Percentiles rank a stretch among this genome's conserved stretches.
Evolutionary conservation across 2,329 filamentous ascomycete genomes (phyloP).

Genomic region (Cladobotryum mycophilum): DNA sequence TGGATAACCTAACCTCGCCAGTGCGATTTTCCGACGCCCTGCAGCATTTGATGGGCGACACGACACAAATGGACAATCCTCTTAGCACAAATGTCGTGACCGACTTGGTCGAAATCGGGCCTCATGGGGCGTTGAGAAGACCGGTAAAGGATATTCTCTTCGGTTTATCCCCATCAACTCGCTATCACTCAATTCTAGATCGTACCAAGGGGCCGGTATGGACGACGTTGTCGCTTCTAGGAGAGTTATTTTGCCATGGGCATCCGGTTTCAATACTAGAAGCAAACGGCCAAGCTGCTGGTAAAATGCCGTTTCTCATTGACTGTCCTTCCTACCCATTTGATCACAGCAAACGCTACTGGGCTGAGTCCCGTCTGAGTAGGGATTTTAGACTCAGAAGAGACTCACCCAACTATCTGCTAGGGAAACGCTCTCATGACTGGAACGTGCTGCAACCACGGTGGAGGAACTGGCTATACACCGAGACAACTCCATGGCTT

Average conservation of each 20-base stretch:
- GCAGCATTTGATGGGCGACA: not conserved
- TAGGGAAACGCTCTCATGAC: constrained; percentile 21
- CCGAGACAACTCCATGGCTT: constrained; percentile 34
- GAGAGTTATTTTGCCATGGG: constrained; percentile 2
- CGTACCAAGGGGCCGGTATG: not conserved
- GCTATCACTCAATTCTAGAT: not conserved
- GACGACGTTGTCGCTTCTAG: constrained; percentile 1
- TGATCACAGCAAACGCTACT: constrained; percentile 9
- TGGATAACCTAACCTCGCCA: constrained; percentile 8
- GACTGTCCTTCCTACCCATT: constrained; percentile 16
- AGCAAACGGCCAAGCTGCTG: not conserved
- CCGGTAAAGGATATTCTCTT: not conserved
- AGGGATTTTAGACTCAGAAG: constrained; percentile 19
- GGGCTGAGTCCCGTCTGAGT: constrained; percentile 11
- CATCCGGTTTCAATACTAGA: not conserved
- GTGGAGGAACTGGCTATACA: constrained; percentile 26
- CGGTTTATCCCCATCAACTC: not conserved
- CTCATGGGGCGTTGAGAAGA: constrained; percentile 2
- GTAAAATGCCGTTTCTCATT: not conserved
- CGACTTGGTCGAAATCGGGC: constrained; percentile 5
- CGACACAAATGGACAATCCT: not conserved
- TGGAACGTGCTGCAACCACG: constrained; percentile 27
- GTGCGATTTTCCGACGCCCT: constrained; percentile 7
- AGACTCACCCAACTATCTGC: constrained; percentile 20
- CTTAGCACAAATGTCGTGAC: not conserved